These are phyloP conservation scores for Epithemia pelagica DNA, from an alignment of 108 stramenopile genomes.

Conservation along the genomic window DNA sequence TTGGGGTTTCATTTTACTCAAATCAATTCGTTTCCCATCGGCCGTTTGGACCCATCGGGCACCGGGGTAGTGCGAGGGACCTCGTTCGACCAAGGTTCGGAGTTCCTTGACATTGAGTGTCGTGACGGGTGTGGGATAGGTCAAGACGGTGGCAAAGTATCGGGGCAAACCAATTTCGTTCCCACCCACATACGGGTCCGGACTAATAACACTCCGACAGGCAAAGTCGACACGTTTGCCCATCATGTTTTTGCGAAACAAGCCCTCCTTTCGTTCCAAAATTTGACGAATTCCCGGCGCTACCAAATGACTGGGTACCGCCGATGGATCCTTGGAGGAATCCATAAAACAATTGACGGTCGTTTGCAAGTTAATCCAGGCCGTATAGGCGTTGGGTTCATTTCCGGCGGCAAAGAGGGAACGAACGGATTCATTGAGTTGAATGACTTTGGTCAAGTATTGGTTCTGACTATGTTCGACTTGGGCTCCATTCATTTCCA, in stretches of 20 bases:
- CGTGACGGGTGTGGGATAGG: slow-evolving; percentile 95
- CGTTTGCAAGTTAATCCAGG: slow-evolving; percentile 95
- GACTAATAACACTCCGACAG: slow-evolving; percentile 96
- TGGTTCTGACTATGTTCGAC: slow-evolving; percentile 96
- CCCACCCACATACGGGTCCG: slow-evolving; percentile 96
- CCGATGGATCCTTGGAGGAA: slow-evolving; percentile 83
- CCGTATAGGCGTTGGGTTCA: slow-evolving; percentile 35
- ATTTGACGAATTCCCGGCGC: slow-evolving; percentile 88
- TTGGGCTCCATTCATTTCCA: slow-evolving; percentile 77
- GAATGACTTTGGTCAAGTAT: slow-evolving; percentile 79
- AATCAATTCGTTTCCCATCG: slow-evolving; percentile 73
- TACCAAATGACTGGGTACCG: slow-evolving; percentile 22
- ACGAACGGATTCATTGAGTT: slow-evolving; percentile 61
- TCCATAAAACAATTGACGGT: slow-evolving; percentile 95
- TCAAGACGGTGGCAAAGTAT: slow-evolving; percentile 89
- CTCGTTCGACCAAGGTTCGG: slow-evolving; percentile 80
- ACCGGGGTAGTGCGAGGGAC: slow-evolving; percentile 88
- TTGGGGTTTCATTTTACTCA: slow-evolving; percentile 80
- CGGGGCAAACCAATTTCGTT: slow-evolving; percentile 98
- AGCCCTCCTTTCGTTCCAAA: slow-evolving; percentile 98
- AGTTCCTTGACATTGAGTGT: slow-evolving; percentile 87
- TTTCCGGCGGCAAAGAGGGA: slow-evolving; percentile 43
- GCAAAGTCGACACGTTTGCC: slow-evolving; percentile 99
- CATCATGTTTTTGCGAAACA: slow-evolving; percentile 99
- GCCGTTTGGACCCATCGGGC: slow-evolving; percentile 91